Evolutionary conservation across 202 grass and related monocot species (phyloP).

Genomic region (Carex sylvatica): DNA sequence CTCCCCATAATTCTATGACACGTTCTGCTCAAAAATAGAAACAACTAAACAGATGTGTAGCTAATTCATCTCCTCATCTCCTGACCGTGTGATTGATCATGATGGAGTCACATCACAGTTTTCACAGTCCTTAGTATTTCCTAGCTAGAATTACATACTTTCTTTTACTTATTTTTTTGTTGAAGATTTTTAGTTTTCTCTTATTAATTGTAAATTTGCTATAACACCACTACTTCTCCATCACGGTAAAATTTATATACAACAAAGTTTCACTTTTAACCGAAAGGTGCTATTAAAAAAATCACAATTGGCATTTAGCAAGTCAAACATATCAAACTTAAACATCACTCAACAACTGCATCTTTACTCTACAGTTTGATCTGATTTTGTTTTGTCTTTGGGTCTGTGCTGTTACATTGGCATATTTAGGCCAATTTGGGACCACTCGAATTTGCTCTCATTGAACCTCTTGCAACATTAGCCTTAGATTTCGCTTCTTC

Average conservation of each 20-base stretch:
- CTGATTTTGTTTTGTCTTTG: slow-evolving; percentile 12
- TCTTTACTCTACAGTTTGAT: not conserved
- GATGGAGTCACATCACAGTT: no score
- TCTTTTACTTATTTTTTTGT: no score
- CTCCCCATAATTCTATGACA: no score
- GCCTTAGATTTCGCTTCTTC: slow-evolving; percentile 15
- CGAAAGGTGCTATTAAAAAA: not conserved
- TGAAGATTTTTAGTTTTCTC: no score
- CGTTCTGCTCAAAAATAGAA: no score
- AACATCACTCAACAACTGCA: not conserved
- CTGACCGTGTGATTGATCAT: no score
- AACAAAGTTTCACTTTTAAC: not conserved
- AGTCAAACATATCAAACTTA: slow-evolving; percentile 10
- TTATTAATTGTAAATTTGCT: no score
- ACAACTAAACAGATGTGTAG: no score
- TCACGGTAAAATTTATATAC: not conserved
- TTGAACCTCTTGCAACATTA: not conserved
- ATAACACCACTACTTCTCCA: no score
- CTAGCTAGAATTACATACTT: no score
- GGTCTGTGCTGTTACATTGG: not conserved
- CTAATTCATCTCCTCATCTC: no score
- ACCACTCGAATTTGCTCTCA: slow-evolving; percentile 10
- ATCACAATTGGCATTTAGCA: not conserved
- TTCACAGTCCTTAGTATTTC: no score
- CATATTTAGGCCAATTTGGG: slow-evolving; percentile 8